Percentiles rank a stretch among this genome's conserved stretches.
Conservation (phyloP, 1,139 yeast genomes). For the Geotrichum carabidarum region DNA sequence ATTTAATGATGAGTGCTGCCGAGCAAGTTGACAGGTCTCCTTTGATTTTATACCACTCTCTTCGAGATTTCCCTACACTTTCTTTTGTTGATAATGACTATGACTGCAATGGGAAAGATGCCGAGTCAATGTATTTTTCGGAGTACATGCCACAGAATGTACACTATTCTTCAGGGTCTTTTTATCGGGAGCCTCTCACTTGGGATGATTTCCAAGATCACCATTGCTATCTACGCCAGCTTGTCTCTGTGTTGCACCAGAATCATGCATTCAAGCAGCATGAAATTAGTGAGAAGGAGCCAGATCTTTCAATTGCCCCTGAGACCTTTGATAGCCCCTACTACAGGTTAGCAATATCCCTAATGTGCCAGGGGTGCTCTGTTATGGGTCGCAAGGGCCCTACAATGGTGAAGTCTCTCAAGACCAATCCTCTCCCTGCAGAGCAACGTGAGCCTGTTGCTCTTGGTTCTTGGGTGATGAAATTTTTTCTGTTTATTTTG, state of each 20-base stretch:
- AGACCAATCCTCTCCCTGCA: background rate
- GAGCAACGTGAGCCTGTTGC: background rate
- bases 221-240: background rate
- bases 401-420: background rate
- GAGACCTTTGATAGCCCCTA: background rate
- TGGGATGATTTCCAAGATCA: background rate
- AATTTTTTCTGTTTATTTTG: background rate
- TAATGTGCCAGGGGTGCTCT: background rate
- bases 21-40: background rate
- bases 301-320: background rate
- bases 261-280: background rate
- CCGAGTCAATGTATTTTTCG: background rate
- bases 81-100: background rate
- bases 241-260: background rate
- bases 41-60: background rate
- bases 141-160: background rate
- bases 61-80: background rate
- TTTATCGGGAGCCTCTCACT: background rate
- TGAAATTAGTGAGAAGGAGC: background rate
- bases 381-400: background rate
- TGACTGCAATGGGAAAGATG: background rate
- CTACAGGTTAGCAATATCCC: background rate
- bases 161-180: background rate
- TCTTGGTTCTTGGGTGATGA: background rate
- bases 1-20: background rate